Percentiles rank a stretch among this genome's conserved stretches.
phyloP scores from a whole-genome alignment of 2,329 filamentous ascomycete genomes.

The Pestalotiopsis sp. region DNA sequence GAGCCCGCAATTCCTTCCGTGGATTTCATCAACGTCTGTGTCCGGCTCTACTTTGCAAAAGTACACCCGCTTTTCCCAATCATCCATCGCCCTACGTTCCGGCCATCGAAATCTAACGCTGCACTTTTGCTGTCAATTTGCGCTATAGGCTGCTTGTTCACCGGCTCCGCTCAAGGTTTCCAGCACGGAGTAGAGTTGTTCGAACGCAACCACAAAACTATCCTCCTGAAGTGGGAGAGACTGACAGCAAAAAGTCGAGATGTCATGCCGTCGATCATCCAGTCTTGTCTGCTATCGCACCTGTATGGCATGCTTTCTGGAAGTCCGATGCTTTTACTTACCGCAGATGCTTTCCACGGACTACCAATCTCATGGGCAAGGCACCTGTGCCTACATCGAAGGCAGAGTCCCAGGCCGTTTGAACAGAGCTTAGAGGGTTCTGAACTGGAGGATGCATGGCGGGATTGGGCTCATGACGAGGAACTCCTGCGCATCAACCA shows the following conservation, averaged over 20 bases:
- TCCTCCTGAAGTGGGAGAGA: not conserved
- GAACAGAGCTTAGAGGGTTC: not conserved
- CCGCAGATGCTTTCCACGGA: not conserved
- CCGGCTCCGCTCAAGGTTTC: not conserved
- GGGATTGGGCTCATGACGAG: not conserved
- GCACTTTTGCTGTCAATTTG: not conserved
- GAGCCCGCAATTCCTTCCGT: not conserved
- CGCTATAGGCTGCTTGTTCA: not conserved
- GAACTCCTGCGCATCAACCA: not conserved
- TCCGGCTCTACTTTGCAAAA: not conserved
- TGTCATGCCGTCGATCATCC: not conserved
- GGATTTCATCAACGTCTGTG: not conserved
- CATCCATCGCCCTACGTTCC: not conserved
- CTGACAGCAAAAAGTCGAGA: not conserved
- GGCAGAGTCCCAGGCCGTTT: not conserved
- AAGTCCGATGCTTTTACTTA: not conserved
- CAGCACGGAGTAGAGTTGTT: slow-evolving; percentile 1
- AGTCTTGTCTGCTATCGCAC: not conserved
- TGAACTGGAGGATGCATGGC: not conserved
- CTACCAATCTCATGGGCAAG: not conserved
- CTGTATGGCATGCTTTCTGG: not conserved
- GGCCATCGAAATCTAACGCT: not conserved
- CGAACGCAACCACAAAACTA: not conserved
- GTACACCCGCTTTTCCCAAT: slow-evolving; percentile 1
- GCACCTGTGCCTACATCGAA: not conserved